Evolutionary conservation across 2,329 filamentous ascomycete genomes (phyloP).

Genomic region (Aspergillus latus): DNA sequence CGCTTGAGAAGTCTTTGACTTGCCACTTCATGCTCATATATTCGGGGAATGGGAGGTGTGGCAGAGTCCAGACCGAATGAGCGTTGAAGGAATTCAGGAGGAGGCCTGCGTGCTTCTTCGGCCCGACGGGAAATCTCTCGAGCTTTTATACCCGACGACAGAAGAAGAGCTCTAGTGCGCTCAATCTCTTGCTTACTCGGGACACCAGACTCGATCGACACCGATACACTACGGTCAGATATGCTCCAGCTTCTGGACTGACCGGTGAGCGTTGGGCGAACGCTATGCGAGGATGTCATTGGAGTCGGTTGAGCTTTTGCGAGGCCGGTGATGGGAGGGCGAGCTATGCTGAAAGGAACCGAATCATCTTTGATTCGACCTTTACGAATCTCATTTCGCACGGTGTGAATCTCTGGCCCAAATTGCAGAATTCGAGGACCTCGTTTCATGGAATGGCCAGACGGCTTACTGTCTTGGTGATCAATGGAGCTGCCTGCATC

Average conservation of each 20-base stretch:
- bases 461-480: conserved; percentile 16
- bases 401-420: conserved; percentile 26
- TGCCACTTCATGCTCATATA: conserved; percentile 56
- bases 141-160: conserved; percentile 87
- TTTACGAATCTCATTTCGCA: conserved; percentile 24
- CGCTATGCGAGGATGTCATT: conserved; percentile 25
- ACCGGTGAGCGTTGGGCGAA: conserved; percentile 39
- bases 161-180: conserved; percentile 71
- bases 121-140: conserved; percentile 72
- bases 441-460: conserved; percentile 13
- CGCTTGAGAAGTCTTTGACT: conserved; percentile 51
- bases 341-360: conserved; percentile 32
- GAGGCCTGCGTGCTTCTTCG: conserved; percentile 44
- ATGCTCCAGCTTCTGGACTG: conserved; percentile 60
- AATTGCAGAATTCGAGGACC: conserved; percentile 33
- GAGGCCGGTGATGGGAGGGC: conserved; percentile 48
- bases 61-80: conserved; percentile 29
- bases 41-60: conserved; percentile 45
- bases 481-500: conserved; percentile 7
- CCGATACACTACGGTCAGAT: conserved; percentile 49
- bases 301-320: conserved; percentile 40
- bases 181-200: conserved; percentile 73
- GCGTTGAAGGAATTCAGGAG: conserved; percentile 37
- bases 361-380: conserved; percentile 30
- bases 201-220: conserved; percentile 34